Evolutionary conservation across 306 rosid genomes (phyloP).

Genomic region (Biancaea sappan): DNA sequence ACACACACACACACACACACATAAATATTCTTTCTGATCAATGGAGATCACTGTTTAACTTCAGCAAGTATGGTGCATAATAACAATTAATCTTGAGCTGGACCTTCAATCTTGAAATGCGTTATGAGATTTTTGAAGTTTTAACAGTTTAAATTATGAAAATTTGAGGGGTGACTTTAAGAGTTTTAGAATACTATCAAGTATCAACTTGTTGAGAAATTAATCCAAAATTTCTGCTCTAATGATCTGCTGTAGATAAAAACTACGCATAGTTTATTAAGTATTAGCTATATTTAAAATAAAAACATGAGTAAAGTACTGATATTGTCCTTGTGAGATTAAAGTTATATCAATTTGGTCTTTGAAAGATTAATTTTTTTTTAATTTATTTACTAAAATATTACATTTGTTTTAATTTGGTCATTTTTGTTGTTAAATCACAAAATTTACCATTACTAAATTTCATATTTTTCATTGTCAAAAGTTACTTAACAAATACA

Average conservation of each 20-base stretch:
- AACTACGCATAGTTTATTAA: not conserved
- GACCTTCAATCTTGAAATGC: constrained; percentile 11
- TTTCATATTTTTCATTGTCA: too few relatives aligned
- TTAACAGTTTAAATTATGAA: constrained; percentile 14
- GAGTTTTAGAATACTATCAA: not conserved
- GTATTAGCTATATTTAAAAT: too few relatives aligned
- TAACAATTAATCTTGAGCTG: not conserved
- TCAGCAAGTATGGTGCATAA: constrained; percentile 15
- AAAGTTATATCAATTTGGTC: too few relatives aligned
- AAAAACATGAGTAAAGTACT: too few relatives aligned
- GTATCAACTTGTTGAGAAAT: constrained; percentile 6
- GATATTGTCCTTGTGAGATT: too few relatives aligned
- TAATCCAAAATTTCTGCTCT: not conserved
- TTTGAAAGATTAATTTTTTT: too few relatives aligned
- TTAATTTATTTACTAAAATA: too few relatives aligned
- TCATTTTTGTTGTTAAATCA: too few relatives aligned
- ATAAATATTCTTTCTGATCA: constrained; percentile 4
- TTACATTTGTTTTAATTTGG: too few relatives aligned
- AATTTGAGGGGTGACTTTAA: not conserved
- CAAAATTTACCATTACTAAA: too few relatives aligned
- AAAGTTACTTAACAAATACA: too few relatives aligned
- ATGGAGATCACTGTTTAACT: constrained; percentile 11
- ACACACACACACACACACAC: not conserved
- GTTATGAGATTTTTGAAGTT: not conserved
- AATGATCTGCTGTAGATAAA: not conserved